Evolutionary conservation across 2,329 filamentous ascomycete species (phyloP).

Genomic region (Didymella keratinophila): DNA sequence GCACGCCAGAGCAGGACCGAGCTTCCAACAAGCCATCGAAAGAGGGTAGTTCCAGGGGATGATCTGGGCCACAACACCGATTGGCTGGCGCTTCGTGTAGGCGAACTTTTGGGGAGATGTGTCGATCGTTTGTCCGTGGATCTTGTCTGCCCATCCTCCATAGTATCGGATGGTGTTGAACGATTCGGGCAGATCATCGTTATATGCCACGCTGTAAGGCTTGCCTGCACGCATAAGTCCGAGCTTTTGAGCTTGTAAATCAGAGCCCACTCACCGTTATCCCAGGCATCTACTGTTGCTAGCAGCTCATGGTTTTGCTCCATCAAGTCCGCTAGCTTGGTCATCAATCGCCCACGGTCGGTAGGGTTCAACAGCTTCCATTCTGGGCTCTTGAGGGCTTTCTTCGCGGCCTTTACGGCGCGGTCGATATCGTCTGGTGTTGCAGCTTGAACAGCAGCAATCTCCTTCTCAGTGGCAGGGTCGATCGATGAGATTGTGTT

Average conservation of each 20-base stretch:
- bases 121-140: slow-evolving; percentile 74
- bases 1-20: slow-evolving; percentile 63
- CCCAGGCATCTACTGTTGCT: slow-evolving; percentile 62
- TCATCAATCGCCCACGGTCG: slow-evolving; percentile 33
- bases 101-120: slow-evolving; percentile 72
- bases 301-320: slow-evolving; percentile 25
- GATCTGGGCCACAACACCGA: slow-evolving; percentile 51
- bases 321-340: slow-evolving; percentile 39
- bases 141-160: slow-evolving; percentile 78
- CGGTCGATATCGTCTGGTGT: slow-evolving; percentile 45
- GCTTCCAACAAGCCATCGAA: slow-evolving; percentile 58
- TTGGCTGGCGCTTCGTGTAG: slow-evolving; percentile 75
- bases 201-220: slow-evolving; percentile 68
- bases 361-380: slow-evolving; percentile 31
- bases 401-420: slow-evolving; percentile 45
- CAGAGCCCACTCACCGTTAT: slow-evolving; percentile 65
- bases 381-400: slow-evolving; percentile 30
- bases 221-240: slow-evolving; percentile 54
- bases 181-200: slow-evolving; percentile 67
- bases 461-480: slow-evolving; percentile 38
- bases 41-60: slow-evolving; percentile 54
- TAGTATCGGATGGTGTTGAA: slow-evolving; percentile 71
- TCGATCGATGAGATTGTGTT: slow-evolving; percentile 26
- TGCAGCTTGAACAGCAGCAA: slow-evolving; percentile 44
- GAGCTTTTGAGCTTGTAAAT: too few species aligned